Conservation (phyloP, 306 rosid species). For the Inga leiocalycina region DNA sequence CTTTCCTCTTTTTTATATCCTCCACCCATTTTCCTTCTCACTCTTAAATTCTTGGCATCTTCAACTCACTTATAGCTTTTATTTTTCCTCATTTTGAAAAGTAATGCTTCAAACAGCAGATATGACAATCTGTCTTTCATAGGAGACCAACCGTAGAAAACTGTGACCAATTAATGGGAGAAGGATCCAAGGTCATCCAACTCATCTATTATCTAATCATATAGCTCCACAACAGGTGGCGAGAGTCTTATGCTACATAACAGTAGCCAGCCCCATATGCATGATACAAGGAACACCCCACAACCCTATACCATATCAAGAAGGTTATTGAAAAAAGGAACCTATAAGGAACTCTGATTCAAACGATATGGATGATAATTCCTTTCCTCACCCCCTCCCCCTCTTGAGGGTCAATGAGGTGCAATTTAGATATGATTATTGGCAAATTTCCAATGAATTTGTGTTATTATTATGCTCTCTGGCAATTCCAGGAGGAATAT, state of each 20-base stretch:
- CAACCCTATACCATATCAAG: not conserved
- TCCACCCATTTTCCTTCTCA: not conserved
- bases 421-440: constrained; percentile 3
- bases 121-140: not conserved
- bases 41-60: not conserved
- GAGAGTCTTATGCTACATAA: not conserved
- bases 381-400: not conserved
- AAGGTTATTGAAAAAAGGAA: not conserved
- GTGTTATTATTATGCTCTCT: not conserved
- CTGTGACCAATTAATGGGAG: not conserved
- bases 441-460: not conserved
- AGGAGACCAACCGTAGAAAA: constrained; percentile 10
- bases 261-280: not conserved
- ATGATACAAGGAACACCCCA: not conserved
- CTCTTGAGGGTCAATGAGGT: not conserved
- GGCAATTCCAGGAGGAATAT: constrained; percentile 1
- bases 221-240: not conserved
- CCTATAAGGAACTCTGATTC: not conserved
- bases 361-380: not conserved
- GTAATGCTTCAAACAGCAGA: not conserved
- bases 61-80: not conserved
- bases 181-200: not conserved
- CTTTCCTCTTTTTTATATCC: not conserved
- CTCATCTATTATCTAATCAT: not conserved
- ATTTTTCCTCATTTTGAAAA: constrained; percentile 12